phyloP scores from a whole-genome alignment of 139 green algal species.

The Chlorella sp. region DNA sequence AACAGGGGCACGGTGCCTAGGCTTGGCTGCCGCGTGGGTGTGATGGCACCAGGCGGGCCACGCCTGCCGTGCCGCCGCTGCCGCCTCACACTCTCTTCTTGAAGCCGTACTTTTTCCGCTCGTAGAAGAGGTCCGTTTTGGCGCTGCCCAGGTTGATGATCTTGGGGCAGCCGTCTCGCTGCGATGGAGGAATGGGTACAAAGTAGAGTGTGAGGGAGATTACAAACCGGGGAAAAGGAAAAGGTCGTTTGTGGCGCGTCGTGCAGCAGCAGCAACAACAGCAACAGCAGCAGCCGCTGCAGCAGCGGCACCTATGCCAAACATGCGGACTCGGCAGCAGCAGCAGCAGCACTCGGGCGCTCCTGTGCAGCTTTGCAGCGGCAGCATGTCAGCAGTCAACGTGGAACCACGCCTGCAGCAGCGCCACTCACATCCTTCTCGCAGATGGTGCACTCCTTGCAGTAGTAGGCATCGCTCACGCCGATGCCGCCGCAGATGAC shows the following conservation, averaged over 20 bases:
- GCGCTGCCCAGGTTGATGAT: conserved; percentile 98
- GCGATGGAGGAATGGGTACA: neutral
- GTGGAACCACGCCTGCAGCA: neutral
- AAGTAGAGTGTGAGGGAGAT: no score
- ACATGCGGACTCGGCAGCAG: no score
- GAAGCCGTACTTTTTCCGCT: conserved; percentile 64
- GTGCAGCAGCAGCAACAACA: no score
- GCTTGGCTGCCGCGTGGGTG: no score
- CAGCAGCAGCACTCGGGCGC: neutral
- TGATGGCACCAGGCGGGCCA: no score
- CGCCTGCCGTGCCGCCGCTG: no score
- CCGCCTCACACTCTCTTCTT: conserved; percentile 13
- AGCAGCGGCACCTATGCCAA: no score
- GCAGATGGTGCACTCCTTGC: conserved; percentile 98
- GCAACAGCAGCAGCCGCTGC: no score
- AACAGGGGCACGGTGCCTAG: neutral
- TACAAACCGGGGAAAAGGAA: no score
- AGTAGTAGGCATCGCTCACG: conserved; percentile 99
- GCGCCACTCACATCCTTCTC: conserved; percentile 93
- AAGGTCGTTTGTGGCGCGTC: no score
- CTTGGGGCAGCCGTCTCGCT: conserved; percentile 98
- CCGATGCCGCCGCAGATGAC: conserved; percentile 96
- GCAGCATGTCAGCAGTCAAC: neutral
- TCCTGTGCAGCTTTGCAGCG: no score
- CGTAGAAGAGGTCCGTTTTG: conserved; percentile 95